Evolutionary conservation across 2,329 filamentous ascomycete species (phyloP), one percentile per base, ranked within the genome.

Genomic region (Zalaria obscura): DNA sequence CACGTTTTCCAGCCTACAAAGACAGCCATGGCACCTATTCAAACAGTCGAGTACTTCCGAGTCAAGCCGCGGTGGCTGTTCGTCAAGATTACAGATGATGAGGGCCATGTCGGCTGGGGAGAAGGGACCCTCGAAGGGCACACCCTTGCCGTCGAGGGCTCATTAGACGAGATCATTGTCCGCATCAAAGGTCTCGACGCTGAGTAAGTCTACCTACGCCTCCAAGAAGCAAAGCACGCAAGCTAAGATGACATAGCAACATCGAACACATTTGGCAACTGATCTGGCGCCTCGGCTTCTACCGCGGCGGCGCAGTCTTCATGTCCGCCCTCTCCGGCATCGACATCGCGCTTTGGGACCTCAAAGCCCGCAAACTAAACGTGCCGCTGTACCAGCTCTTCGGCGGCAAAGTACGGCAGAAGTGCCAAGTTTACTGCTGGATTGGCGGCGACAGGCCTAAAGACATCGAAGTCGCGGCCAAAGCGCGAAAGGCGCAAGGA

Each of bases 191-290:
- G 80, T 0, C 69, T 76, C 48, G 80, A 86, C 53, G 82, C 82
- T 28, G 76, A 85, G 50, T 52, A 29, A 4, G 41, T 41, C 25
- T 5, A 6, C 3, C 7, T 8, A 10, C 5, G 5, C 10, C 4
- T n/a, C 9, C 6, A 83, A 2, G 1, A 27, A 34, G 5, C 33
- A 34, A 11, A 26, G 18, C 9, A 28, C 9, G 8, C 36, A 35
- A 9, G 40, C 11, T 11, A 5, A 40, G 3, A 38, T 38, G 36
- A 8, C 72, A 26, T 83, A 78, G 73, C 54, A 76, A 85, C 38
- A 87, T 88, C 48, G 83, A 88, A 55, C 78, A 85, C 47, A 80
- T 88, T 44, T 88, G 83, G 83, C 82, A 86, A 55, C 70, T 72
- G 48, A 73, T 75, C 26, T 87, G 78, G 73, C 71, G 83, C 35